Evolutionary conservation across 2,329 filamentous ascomycete genomes (phyloP), one percentile per base, ranked within the genome.

Genomic region (Colletotrichum noveboracense): DNA sequence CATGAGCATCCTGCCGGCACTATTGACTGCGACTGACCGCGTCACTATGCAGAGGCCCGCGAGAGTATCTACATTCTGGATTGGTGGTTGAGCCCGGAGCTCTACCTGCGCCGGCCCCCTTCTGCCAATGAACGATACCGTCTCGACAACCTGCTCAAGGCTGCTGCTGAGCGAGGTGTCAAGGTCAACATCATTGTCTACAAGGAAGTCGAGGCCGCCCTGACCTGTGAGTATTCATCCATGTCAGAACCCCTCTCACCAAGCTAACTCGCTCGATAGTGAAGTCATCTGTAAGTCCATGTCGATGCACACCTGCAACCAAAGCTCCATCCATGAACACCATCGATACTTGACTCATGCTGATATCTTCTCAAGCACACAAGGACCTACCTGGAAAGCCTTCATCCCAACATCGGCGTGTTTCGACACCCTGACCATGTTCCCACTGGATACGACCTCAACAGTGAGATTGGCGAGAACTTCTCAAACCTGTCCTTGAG

Each of bases 341-440:
- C 13, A 6, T 18, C 26, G 18, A 38, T 32, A 28, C 28, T 58
- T 66, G 70, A 70, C 66, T 74, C 65, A 68, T 74, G 60, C 48
- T 69, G 48, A 76, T 43, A 38, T 52, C 48, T 65, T 60, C 10
- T 21, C 28, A 68, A 92, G 79, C 95, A 98, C 81, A 98, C 95
- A 6, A 97, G 96, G 81, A 92, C 95, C 81, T 89, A 90, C 56
- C 87, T 98, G 34, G 95, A 98, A 82, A 89, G 86, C 9, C 88
- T 96, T 43, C 95, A 97, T 81, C 92, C 92, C 10, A 98, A 98
- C 81, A 97, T 98, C 83, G 91, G 92, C 60, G 96, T 98, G 13
- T 97, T 98, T 84, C 90, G 96, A 24, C 95, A 98, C 82, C 96
- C 96, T 4, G 96, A 98, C 80, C 96, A 98, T 86, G 84, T 93